Percentiles rank a stretch among this genome's conserved stretches.
These are phyloP conservation scores for Geotrichum australiense DNA, from an alignment of 1,139 yeast species.

Conservation along the genomic window DNA sequence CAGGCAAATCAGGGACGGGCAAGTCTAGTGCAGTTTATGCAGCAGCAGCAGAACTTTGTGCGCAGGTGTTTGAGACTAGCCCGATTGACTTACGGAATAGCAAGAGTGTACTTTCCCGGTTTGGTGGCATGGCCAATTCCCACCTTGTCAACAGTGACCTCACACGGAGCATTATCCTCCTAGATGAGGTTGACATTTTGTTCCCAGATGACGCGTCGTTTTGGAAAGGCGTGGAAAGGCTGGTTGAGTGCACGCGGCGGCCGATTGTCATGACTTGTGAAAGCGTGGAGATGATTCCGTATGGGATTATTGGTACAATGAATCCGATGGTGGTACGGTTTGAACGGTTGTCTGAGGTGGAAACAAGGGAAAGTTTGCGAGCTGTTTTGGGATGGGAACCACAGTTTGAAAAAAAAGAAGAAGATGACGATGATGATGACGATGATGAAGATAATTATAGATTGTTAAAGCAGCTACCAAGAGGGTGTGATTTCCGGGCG, in stretches of 20 bases:
- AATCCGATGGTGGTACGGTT: too few relatives aligned
- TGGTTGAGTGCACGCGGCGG: slow-evolving; percentile 56
- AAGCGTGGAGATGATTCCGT: slow-evolving; percentile 34
- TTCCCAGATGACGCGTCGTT: slow-evolving; percentile 75
- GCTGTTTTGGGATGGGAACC: too few relatives aligned
- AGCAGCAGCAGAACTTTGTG: slow-evolving; percentile 54
- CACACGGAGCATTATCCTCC: slow-evolving; percentile 58
- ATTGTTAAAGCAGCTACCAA: neutral
- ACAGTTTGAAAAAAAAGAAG: neutral
- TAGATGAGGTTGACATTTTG: slow-evolving; percentile 81
- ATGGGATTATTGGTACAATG: slow-evolving; percentile 4
- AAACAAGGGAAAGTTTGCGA: too few relatives aligned
- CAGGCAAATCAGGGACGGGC: slow-evolving; percentile 72
- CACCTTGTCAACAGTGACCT: slow-evolving; percentile 53
- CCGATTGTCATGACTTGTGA: slow-evolving; percentile 77
- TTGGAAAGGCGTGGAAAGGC: slow-evolving; percentile 66
- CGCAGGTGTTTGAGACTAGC: slow-evolving; percentile 78
- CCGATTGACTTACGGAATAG: slow-evolving; percentile 65
- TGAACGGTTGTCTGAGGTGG: too few relatives aligned
- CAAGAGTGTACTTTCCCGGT: slow-evolving; percentile 55
- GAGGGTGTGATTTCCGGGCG: neutral
- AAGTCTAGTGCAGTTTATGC: slow-evolving; percentile 73
- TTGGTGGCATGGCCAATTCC: slow-evolving; percentile 79
- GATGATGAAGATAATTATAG: neutral
- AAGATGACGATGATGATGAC: neutral